Conservation (phyloP, 2,329 filamentous ascomycete species). For the Trichoderma brevicompactum region DNA sequence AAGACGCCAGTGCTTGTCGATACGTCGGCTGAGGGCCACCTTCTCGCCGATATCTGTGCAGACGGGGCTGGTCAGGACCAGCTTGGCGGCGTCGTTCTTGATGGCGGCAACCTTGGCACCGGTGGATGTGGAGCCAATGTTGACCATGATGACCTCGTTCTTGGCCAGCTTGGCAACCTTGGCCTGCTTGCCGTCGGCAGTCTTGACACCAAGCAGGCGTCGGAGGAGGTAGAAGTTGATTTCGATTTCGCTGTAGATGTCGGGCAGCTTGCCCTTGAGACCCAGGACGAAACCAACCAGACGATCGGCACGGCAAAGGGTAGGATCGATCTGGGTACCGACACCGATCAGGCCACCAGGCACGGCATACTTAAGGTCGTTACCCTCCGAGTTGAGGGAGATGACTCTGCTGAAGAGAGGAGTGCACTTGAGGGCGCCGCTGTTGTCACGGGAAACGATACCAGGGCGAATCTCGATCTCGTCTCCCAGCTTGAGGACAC, state of each 20-base stretch:
- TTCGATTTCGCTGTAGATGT: constrained; percentile 98
- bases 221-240: constrained; percentile 99
- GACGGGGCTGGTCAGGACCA: constrained; percentile 88
- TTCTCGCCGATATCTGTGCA: constrained; percentile 98
- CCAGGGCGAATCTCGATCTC: constrained; percentile 99
- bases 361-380: constrained; percentile 97
- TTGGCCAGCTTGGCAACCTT: constrained; percentile 98
- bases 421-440: constrained; percentile 92
- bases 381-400: constrained; percentile 94
- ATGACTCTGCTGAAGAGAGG: constrained; percentile 96
- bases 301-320: constrained; percentile 97
- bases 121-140: constrained; percentile 96
- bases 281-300: constrained; percentile 97
- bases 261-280: constrained; percentile 88
- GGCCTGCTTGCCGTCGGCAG: constrained; percentile 96
- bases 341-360: constrained; percentile 98
- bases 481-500: constrained; percentile 94
- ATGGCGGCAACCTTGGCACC: constrained; percentile 97
- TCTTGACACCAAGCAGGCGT: constrained; percentile 92
- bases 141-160: constrained; percentile 99
- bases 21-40: constrained; percentile 93
- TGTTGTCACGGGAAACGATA: constrained; percentile 93
- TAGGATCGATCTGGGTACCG: constrained; percentile 95
- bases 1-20: constrained; percentile 98
- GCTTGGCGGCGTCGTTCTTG: constrained; percentile 95